A percentile compares a stretch with the other conserved stretches of the same genome.
These are phyloP conservation scores for Multifurca ochricompacta DNA, from an alignment of 768 basidiomycete genomes.

Conservation along the genomic window DNA sequence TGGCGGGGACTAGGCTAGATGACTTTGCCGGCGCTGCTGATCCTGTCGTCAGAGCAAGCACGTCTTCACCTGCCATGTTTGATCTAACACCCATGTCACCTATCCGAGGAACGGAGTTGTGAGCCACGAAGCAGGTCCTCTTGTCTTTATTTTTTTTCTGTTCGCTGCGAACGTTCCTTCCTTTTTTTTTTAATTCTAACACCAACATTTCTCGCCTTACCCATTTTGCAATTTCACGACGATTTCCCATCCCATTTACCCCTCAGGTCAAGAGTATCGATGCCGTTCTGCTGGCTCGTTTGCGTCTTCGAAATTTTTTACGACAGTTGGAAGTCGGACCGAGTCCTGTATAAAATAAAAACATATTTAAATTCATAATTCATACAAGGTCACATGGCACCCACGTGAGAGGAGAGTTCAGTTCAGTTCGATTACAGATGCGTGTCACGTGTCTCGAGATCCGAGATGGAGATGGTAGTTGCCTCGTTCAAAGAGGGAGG, in stretches of 20 bases:
- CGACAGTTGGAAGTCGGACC: neutral
- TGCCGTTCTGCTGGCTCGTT: neutral
- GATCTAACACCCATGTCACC: slow-evolving; percentile 7
- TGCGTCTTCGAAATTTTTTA: slow-evolving; percentile 4
- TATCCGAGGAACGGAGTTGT: neutral
- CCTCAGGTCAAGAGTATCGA: neutral
- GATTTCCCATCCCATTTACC: slow-evolving; percentile 5
- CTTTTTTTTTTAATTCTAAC: neutral
- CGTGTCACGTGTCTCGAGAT: too few species aligned
- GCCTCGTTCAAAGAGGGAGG: too few species aligned
- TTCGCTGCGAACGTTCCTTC: neutral
- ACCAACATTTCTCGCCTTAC: neutral
- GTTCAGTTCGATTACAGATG: too few species aligned
- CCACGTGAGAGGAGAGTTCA: too few species aligned
- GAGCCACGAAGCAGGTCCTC: neutral
- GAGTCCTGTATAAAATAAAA: slow-evolving; percentile 30
- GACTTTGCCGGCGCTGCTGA: neutral
- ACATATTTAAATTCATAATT: too few species aligned
- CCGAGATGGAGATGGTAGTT: too few species aligned
- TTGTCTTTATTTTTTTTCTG: too few species aligned
- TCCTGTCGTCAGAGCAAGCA: slow-evolving; percentile 15
- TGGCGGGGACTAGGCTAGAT: neutral
- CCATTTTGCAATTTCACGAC: slow-evolving; percentile 5
- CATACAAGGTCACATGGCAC: too few species aligned
- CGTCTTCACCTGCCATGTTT: slow-evolving; percentile 18